phyloP scores from a whole-genome alignment of 305 asterid species.

The Stenogyne calaminthoides region DNA sequence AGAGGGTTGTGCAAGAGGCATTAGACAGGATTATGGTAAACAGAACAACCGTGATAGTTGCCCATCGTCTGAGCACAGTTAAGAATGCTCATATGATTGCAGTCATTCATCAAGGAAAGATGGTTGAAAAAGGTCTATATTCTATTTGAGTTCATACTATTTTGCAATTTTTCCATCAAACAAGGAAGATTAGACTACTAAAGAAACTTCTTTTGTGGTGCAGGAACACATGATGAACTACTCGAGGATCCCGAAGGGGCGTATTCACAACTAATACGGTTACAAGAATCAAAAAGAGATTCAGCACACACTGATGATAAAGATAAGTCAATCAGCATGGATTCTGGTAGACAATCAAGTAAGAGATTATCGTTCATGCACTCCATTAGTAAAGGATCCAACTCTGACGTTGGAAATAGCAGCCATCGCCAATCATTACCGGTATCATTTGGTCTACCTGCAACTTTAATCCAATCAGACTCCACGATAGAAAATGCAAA shows the following conservation, averaged over 20 bases:
- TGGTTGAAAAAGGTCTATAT: slow-evolving; percentile 63
- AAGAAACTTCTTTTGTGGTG: neutral
- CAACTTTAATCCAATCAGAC: slow-evolving; percentile 39
- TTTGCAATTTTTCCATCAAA: neutral
- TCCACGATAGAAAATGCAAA: slow-evolving; percentile 29
- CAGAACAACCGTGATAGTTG: slow-evolving; percentile 63
- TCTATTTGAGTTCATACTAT: neutral
- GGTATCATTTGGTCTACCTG: slow-evolving; percentile 58
- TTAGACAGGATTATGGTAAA: slow-evolving; percentile 55
- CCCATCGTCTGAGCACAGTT: slow-evolving; percentile 68
- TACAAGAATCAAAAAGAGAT: slow-evolving; percentile 51
- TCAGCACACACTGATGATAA: slow-evolving; percentile 39
- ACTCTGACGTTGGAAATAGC: slow-evolving; percentile 61
- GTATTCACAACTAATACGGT: slow-evolving; percentile 61
- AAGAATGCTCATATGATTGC: slow-evolving; percentile 69
- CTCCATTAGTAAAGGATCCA: slow-evolving; percentile 67
- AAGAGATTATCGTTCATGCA: slow-evolving; percentile 54
- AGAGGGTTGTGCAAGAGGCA: slow-evolving; percentile 66
- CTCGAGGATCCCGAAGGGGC: slow-evolving; percentile 63
- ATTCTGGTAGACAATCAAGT: slow-evolving; percentile 57
- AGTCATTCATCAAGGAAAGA: slow-evolving; percentile 68
- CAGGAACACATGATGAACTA: slow-evolving; percentile 62
- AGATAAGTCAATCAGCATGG: slow-evolving; percentile 42
- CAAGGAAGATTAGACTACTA: neutral
- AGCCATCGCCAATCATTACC: slow-evolving; percentile 59